These are phyloP conservation scores for Candolleomyces eurysporus DNA, from an alignment of 768 basidiomycete species.

Conservation along the genomic window DNA sequence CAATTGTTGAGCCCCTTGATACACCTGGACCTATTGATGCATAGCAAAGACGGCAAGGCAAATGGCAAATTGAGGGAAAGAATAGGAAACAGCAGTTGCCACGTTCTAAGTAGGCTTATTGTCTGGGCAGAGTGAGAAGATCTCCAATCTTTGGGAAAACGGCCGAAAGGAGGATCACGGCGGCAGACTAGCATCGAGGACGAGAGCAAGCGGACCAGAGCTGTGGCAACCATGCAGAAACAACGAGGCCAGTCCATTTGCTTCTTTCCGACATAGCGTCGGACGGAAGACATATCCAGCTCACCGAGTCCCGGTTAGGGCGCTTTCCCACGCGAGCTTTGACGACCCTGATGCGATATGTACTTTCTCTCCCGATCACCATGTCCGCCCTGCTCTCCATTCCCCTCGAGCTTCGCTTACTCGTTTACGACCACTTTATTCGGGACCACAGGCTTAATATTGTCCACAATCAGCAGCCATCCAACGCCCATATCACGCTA, in stretches of 20 bases:
- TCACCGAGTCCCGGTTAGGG: neutral
- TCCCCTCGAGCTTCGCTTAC: conserved; percentile 33
- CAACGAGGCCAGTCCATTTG: conserved; percentile 28
- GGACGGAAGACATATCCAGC: neutral
- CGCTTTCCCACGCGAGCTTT: neutral
- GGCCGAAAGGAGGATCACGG: conserved; percentile 4
- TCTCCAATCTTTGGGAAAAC: conserved; percentile 9
- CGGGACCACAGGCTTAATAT: conserved; percentile 19
- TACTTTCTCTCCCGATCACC: conserved; percentile 9
- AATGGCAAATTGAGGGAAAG: neutral
- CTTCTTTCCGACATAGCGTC: conserved; percentile 2
- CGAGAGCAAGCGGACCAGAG: conserved; percentile 1
- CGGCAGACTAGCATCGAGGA: conserved; percentile 5
- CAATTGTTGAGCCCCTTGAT: conserved; percentile 1
- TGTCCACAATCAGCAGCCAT: conserved; percentile 24
- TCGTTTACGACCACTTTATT: conserved; percentile 30
- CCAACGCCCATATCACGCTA: conserved; percentile 31
- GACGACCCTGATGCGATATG: conserved; percentile 1
- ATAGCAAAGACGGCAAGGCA: neutral
- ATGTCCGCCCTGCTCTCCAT: conserved; percentile 12
- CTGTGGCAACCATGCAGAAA: conserved; percentile 23
- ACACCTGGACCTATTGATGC: conserved; percentile 3
- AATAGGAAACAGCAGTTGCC: conserved; percentile 13
- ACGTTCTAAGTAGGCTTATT: conserved; percentile 23
- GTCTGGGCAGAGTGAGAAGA: conserved; percentile 28